Evolutionary conservation across 2,329 filamentous ascomycete genomes (phyloP), one percentile per base, ranked within the genome.

Genomic region (Fusarium pseudograminearum): DNA sequence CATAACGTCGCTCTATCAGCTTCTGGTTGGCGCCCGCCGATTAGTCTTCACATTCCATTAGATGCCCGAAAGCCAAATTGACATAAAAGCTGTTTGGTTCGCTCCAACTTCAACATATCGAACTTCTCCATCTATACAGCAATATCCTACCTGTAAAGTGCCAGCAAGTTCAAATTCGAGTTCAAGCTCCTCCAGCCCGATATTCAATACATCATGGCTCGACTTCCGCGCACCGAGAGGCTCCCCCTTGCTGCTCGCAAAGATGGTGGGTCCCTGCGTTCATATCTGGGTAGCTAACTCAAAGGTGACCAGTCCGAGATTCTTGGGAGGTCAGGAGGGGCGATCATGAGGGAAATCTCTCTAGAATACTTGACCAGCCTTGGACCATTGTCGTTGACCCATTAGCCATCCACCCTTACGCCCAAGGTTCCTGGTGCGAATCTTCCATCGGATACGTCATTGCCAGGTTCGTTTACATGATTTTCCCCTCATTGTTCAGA

Each of bases 311-410:
- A 87, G 84, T 87, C 65, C 84, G 86, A 8, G 86, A 87, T 70
- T 79, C 82, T 18, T 87, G 81, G 80, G 84, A 87, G 20, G 79
- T 73, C 57, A 85, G 83, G 57, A 86, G 83, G 70, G 74, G 65
- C 1, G 81, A 80, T 4, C 66, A 82, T 16, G 84, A 86, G 73
- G 74, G 79, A 54, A 73, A 81, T 56, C 70, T 87, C 41, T 83
- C 83, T 1, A 78, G 80, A 0, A 45, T 81, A 42, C 80, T 87
- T 4, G 84, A 83, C n/a, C 76, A 78, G 36, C 40, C 79, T 10
- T 88, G 85, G 85, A 86, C 81, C 8, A 77, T 86, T 33, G 81
- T 85, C 10, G 78, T 85, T 70, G 80, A 84, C 66, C 81, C 83
- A 22, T 78, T 77, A 50, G 80, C 80, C 45, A 76, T 88, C 67